Evolutionary conservation across 305 asterid species (phyloP).

Genomic region (Striga hermonthica): DNA sequence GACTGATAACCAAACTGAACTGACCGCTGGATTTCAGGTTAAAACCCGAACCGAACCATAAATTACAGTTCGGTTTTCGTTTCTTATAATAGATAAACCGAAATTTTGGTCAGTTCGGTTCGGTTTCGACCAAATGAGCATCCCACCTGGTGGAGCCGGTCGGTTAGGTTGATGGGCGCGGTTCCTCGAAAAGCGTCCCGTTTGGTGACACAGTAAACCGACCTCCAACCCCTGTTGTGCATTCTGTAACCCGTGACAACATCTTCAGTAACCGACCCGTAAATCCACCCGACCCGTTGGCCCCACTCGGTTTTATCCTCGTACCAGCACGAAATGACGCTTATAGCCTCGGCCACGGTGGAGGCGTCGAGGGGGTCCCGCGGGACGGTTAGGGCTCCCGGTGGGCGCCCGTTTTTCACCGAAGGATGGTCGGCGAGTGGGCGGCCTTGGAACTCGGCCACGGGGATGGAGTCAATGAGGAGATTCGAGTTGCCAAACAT

Average conservation of each 20-base stretch:
- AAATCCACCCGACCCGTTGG: conserved; percentile 75
- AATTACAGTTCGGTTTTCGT: too few relatives aligned
- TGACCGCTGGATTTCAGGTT: too few relatives aligned
- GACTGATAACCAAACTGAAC: too few relatives aligned
- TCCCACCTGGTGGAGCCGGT: conserved; percentile 42
- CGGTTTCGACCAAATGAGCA: too few relatives aligned
- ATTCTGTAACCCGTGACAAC: conserved; percentile 73
- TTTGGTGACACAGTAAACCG: conserved; percentile 64
- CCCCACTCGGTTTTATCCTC: conserved; percentile 85
- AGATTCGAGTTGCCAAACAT: conserved; percentile 63
- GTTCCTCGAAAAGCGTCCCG: conserved; percentile 81
- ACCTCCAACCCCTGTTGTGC: conserved; percentile 78
- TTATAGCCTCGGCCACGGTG: conserved; percentile 68
- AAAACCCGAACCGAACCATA: too few relatives aligned
- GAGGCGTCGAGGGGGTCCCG: conserved; percentile 67
- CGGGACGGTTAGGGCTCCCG: conserved; percentile 64
- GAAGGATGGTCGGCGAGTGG: conserved; percentile 77
- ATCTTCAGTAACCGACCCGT: conserved; percentile 75
- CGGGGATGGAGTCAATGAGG: conserved; percentile 69
- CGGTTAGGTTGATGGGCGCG: conserved; percentile 53
- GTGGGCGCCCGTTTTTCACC: conserved; percentile 68
- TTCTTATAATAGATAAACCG: too few relatives aligned
- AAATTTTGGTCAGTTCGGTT: too few relatives aligned
- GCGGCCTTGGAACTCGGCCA: conserved; percentile 73
- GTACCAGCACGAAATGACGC: conserved; percentile 76